These are phyloP conservation scores for Austroboletus novae-zelandiae DNA, from an alignment of 1,284 basidiomycete genomes.

Conservation along the genomic window DNA sequence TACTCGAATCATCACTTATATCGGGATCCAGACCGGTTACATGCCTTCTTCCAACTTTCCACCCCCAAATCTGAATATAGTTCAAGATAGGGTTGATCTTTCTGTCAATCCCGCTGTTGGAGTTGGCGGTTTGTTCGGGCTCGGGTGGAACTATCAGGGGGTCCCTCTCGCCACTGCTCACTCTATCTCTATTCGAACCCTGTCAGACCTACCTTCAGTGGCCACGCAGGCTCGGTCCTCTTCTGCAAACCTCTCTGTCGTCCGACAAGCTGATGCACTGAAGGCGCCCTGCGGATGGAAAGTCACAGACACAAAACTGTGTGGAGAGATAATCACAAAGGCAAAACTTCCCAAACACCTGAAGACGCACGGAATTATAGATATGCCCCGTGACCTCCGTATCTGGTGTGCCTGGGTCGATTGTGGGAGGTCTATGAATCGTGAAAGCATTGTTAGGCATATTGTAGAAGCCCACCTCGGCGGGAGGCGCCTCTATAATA, in stretches of 20 bases:
- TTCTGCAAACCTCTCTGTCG: no score
- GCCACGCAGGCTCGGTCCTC: background rate
- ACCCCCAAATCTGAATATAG: background rate
- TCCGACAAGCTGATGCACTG: background rate
- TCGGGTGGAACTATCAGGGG: background rate
- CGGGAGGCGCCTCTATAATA: constrained; percentile 7
- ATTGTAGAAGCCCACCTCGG: constrained; percentile 18
- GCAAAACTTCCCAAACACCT: constrained; percentile 15
- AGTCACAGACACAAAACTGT: background rate
- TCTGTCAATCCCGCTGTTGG: background rate
- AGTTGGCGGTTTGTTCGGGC: no score
- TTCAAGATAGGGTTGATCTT: background rate
- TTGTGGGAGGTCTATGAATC: constrained; percentile 19
- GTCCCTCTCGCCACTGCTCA: background rate
- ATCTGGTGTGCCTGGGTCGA: constrained; percentile 17
- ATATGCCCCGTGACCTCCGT: background rate
- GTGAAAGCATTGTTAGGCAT: constrained; percentile 25
- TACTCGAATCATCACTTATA: background rate
- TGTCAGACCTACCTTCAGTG: background rate
- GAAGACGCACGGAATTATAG: constrained; percentile 13
- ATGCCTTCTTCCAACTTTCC: background rate
- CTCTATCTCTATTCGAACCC: background rate
- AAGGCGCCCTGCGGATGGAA: constrained; percentile 7
- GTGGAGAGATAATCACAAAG: background rate
- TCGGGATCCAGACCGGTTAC: background rate